These are phyloP conservation scores for Apiospora koreana DNA, from an alignment of 2,329 filamentous ascomycete genomes.

Conservation along the genomic window DNA sequence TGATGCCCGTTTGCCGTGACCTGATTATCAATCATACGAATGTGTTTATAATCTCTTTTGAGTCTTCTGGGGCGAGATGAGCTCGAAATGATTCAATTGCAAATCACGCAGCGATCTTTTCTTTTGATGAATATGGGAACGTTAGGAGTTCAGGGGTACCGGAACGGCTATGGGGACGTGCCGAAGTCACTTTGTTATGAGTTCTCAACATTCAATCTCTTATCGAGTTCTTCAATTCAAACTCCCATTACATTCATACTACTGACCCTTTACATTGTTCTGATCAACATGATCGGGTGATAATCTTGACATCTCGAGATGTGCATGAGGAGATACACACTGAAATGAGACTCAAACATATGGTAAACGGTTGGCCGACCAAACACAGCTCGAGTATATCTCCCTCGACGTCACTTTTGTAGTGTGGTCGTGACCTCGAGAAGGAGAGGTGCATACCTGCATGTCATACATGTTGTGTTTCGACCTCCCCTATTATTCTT, in stretches of 20 bases:
- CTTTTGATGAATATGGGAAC: background rate
- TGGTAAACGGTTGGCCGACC: background rate
- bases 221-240: background rate
- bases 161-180: background rate
- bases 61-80: background rate
- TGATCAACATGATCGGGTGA: background rate
- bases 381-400: too few species aligned
- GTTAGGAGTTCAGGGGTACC: background rate
- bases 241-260: background rate
- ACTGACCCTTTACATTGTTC: background rate
- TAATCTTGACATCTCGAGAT: background rate
- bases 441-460: too few species aligned
- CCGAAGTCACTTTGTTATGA: background rate
- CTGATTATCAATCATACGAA: background rate
- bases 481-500: too few species aligned
- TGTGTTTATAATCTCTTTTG: background rate
- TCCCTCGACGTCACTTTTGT: too few species aligned
- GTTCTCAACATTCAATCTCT: background rate
- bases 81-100: background rate
- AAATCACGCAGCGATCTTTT: background rate
- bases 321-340: background rate
- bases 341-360: too few species aligned
- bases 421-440: too few species aligned
- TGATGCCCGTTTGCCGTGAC: background rate
- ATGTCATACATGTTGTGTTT: too few species aligned